These are phyloP conservation scores for Haematococcus lacustris DNA, from an alignment of 139 green algal species.

Conservation along the genomic window DNA sequence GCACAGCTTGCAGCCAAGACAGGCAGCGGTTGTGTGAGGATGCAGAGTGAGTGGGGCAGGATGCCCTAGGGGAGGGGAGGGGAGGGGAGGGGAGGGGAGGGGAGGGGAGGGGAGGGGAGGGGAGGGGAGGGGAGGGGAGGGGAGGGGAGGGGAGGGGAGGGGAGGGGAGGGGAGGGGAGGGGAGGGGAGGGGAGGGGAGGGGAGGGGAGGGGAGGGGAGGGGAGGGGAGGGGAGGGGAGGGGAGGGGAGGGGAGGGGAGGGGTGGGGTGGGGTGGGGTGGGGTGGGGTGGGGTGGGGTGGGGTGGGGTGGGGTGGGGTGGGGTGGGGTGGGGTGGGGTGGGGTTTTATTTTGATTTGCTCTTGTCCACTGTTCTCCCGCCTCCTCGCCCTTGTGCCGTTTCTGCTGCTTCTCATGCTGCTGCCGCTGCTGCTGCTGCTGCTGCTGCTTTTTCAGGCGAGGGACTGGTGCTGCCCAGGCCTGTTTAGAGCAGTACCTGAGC, in stretches of 20 bases:
- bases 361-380: background rate
- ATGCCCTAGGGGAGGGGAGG: background rate
- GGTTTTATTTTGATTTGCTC: background rate
- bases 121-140: background rate
- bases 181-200: too few species aligned
- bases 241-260: too few species aligned
- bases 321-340: background rate
- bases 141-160: too few species aligned
- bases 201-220: too few species aligned
- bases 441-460: slow-evolving; percentile 19
- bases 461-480: slow-evolving; percentile 20
- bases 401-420: too few species aligned
- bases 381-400: background rate
- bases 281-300: background rate
- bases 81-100: background rate
- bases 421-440: too few species aligned
- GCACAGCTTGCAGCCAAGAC: slow-evolving; percentile 17
- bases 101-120: background rate
- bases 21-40: slow-evolving; percentile 20
- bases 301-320: background rate
- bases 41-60: slow-evolving; percentile 10
- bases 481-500: slow-evolving; percentile 18
- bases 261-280: background rate
- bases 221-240: too few species aligned
- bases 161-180: too few species aligned